Evolutionary conservation across 1,284 basidiomycete species (phyloP), one percentile per base, ranked within the genome.

Genomic region (Porodaedalea pini): DNA sequence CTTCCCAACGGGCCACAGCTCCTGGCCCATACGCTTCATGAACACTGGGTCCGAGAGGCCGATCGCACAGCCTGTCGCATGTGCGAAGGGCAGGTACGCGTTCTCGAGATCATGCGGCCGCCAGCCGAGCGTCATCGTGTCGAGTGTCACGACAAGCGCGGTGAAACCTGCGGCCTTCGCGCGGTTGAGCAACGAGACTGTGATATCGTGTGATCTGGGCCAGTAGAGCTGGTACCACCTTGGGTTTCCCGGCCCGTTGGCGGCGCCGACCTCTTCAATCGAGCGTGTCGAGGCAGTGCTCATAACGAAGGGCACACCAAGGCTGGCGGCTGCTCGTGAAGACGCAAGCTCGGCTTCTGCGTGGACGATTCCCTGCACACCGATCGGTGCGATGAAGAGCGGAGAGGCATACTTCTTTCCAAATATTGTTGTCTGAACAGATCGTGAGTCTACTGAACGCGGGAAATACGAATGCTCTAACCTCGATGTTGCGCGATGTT

Each of bases 221-320:
- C 86, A 89, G 69, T 93, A 93, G 6, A 93, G 78, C 69, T 94
- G 90, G 71, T 82, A 94, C 84, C 85, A 93, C 25, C 89, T 76
- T 29, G 80, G 73, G 0, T 65, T 61, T 59, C 81, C 76, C 56
- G 77, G 70, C 1, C 82, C 85, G 59, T 85, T 90, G 1, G 80
- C 86, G 55, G 75, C 70, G 3, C 82, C 89, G 1, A 90, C 83
- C 36, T 82, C 81, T 67, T 93, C 90, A 63, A 92, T 86, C 8
- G 83, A 80, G 25, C 84, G 78, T 13, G 80, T 78, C 0, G 86
- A 77, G 2, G 85, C 88, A 0, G 89, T 86, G 57, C 88, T 91
- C 64, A 92, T 75, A 62, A 86, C 80, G 64, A 83, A 82, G 0
- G 88, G 86, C 0, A 93, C 73, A 0, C 81, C 81, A 2, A 90